Percentiles rank a stretch among this genome's conserved stretches.
phyloP scores from a whole-genome alignment of 2,329 filamentous ascomycete species.

The Thielaviopsis cerberus region DNA sequence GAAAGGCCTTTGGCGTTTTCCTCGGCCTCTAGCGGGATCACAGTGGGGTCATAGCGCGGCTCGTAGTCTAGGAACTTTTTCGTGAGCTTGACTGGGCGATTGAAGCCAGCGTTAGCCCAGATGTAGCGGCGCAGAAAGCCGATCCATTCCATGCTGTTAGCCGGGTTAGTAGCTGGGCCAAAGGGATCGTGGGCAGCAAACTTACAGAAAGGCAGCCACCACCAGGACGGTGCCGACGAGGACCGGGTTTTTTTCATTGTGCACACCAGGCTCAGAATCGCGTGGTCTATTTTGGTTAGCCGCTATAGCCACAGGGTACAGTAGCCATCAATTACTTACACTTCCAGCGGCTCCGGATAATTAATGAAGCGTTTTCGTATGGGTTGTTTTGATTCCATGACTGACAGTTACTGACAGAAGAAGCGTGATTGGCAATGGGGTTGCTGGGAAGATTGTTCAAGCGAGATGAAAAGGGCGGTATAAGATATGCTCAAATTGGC shows the following conservation, averaged over 20 bases:
- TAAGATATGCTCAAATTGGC: no score
- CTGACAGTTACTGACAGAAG: background rate
- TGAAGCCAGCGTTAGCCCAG: conserved; percentile 48
- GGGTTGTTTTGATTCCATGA: conserved; percentile 2
- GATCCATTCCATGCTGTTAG: conserved; percentile 34
- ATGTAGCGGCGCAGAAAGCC: conserved; percentile 34
- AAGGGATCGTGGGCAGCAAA: no score
- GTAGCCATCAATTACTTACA: conserved; percentile 15
- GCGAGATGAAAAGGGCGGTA: background rate
- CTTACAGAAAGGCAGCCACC: conserved; percentile 35
- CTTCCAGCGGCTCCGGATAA: conserved; percentile 21
- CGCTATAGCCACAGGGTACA: background rate
- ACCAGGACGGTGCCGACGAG: conserved; percentile 36
- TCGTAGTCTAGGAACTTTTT: conserved; percentile 32
- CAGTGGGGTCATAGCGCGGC: conserved; percentile 28
- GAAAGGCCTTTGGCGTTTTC: conserved; percentile 1
- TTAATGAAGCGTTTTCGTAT: conserved; percentile 17
- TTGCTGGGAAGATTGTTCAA: no score
- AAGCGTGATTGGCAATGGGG: background rate
- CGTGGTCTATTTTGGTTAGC: background rate
- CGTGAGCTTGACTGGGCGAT: conserved; percentile 33
- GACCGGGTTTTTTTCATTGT: conserved; percentile 28
- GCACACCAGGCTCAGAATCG: background rate
- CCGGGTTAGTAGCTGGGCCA: background rate
- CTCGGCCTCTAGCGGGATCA: conserved; percentile 25